These are phyloP conservation scores for Phytophthora pinifolia DNA, from an alignment of 352 stramenopile genomes.

Conservation along the genomic window DNA sequence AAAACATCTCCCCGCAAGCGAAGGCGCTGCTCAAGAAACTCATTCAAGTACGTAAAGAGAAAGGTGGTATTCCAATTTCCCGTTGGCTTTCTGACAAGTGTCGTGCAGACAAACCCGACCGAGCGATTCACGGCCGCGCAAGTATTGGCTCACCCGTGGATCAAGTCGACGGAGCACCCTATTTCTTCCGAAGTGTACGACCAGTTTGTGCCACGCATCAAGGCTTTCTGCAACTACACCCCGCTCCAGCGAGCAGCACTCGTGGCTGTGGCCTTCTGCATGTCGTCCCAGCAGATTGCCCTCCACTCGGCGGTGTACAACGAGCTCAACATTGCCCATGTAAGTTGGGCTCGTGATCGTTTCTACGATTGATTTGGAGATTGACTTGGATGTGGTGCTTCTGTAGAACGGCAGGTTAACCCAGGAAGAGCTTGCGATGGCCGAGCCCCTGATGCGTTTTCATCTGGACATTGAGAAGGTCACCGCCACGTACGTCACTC, in stretches of 20 bases:
- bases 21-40: conserved; percentile 76
- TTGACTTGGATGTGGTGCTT: not conserved
- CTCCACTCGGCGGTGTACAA: conserved; percentile 74
- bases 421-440: conserved; percentile 58
- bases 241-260: conserved; percentile 61
- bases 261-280: conserved; percentile 72
- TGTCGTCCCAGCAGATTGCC: conserved; percentile 53
- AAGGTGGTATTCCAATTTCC: not conserved
- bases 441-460: conserved; percentile 52
- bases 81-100: not conserved
- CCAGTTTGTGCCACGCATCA: conserved; percentile 62
- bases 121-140: conserved; percentile 62
- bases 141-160: conserved; percentile 70
- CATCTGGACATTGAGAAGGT: conserved; percentile 69
- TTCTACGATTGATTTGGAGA: not conserved
- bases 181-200: conserved; percentile 54
- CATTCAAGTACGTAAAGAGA: conserved; percentile 47
- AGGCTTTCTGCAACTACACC: conserved; percentile 69
- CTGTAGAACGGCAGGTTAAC: conserved; percentile 68
- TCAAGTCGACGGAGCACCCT: conserved; percentile 48
- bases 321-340: conserved; percentile 73
- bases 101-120: conserved; percentile 41
- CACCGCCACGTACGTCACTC: conserved; percentile 48
- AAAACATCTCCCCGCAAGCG: conserved; percentile 56
- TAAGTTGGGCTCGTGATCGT: conserved; percentile 15